Conservation (phyloP, 345 rosid species). For the Hypericum perforatum region DNA sequence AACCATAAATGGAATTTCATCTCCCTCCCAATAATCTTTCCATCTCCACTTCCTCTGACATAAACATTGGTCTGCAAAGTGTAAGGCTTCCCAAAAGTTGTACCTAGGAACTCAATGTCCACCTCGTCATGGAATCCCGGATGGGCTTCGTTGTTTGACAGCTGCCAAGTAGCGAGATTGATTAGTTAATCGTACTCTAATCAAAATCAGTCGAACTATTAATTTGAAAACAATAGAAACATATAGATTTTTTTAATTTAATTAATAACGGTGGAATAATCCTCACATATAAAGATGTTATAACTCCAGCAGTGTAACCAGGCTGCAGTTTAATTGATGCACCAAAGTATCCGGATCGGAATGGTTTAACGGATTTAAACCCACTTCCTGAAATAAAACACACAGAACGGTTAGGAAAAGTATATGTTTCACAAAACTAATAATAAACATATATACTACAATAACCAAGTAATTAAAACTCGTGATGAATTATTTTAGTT, state of each 20-base stretch:
- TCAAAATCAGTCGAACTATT: no score
- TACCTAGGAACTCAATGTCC: slow-evolving; percentile 91
- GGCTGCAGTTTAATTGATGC: slow-evolving; percentile 79
- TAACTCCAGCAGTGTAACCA: slow-evolving; percentile 95
- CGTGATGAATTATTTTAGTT: no score
- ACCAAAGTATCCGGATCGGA: slow-evolving; percentile 87
- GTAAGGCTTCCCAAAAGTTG: slow-evolving; percentile 86
- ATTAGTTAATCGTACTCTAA: no score
- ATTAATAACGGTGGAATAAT: background rate
- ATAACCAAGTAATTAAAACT: no score
- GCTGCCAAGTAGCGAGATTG: slow-evolving; percentile 26
- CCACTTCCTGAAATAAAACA: slow-evolving; percentile 60
- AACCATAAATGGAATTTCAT: slow-evolving; percentile 92
- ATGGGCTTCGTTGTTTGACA: slow-evolving; percentile 81
- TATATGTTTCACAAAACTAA: no score
- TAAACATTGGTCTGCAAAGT: slow-evolving; percentile 94
- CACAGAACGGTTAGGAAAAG: background rate
- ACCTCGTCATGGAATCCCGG: slow-evolving; percentile 91
- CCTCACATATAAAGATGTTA: slow-evolving; percentile 77
- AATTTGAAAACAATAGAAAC: no score
- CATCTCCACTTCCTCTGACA: slow-evolving; percentile 93
- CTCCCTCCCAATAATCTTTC: slow-evolving; percentile 79
- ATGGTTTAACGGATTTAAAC: slow-evolving; percentile 77
- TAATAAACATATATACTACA: no score
- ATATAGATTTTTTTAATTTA: no score